Evolutionary conservation across 1,139 yeast species (phyloP).

Genomic region (Diutina ranongensis): DNA sequence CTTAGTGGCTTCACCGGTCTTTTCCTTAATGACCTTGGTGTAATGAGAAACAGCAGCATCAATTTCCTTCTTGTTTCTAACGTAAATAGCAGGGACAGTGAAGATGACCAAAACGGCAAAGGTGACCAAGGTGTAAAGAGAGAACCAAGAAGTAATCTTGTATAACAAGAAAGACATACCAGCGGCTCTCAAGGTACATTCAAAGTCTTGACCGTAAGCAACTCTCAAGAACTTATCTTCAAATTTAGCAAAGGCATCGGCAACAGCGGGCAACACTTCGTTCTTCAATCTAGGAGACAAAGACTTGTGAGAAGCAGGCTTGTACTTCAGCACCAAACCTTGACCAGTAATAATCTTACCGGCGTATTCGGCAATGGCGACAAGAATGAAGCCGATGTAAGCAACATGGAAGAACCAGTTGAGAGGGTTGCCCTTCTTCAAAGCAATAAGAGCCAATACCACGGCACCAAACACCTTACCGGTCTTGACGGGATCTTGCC

Average conservation of each 20-base stretch:
- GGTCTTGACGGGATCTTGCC: slow-evolving; percentile 74
- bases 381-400: slow-evolving; percentile 38
- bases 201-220: slow-evolving; percentile 55
- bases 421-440: slow-evolving; percentile 35
- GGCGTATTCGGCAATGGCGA: slow-evolving; percentile 61
- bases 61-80: slow-evolving; percentile 66
- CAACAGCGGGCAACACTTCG: slow-evolving; percentile 31
- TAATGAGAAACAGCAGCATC: slow-evolving; percentile 58
- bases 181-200: slow-evolving; percentile 64
- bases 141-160: slow-evolving; percentile 66
- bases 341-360: slow-evolving; percentile 58
- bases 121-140: slow-evolving; percentile 58
- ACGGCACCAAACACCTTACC: slow-evolving; percentile 67
- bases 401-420: slow-evolving; percentile 60
- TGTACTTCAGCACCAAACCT: slow-evolving; percentile 59
- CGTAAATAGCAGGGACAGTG: slow-evolving; percentile 66
- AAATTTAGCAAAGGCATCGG: slow-evolving; percentile 26
- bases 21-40: slow-evolving; percentile 43
- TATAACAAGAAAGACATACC: slow-evolving; percentile 52
- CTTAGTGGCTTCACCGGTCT: slow-evolving; percentile 39
- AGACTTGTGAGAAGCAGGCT: slow-evolving; percentile 30
- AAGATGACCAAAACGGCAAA: slow-evolving; percentile 52
- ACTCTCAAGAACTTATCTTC: slow-evolving; percentile 48
- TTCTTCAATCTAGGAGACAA: slow-evolving; percentile 30
- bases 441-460: slow-evolving; percentile 43